Conservation (phyloP, 371 early-diverging fungal genomes). For the Mortierella sp. region DNA sequence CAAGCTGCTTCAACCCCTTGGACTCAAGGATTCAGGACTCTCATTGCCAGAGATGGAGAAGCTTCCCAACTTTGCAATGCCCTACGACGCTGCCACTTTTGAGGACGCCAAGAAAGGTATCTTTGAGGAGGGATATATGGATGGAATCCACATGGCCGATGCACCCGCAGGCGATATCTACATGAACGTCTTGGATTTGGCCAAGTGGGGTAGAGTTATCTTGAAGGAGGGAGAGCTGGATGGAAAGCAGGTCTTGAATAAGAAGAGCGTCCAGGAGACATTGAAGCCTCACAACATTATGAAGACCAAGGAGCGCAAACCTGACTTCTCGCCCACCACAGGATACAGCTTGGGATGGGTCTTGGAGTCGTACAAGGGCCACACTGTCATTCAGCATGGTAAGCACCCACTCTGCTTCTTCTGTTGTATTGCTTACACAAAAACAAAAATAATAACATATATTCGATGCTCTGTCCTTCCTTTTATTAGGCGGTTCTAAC, state of each 20-base stretch:
- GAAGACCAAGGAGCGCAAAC: not conserved
- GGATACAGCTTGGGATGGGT: slow-evolving; percentile 21
- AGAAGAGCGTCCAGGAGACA: slow-evolving; percentile 21
- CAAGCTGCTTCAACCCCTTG: slow-evolving; percentile 16
- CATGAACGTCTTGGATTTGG: slow-evolving; percentile 30
- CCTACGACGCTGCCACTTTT: not conserved
- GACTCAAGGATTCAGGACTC: slow-evolving; percentile 14
- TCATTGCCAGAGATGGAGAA: slow-evolving; percentile 9
- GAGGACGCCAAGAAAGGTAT: slow-evolving; percentile 6
- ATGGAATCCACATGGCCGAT: slow-evolving; percentile 1
- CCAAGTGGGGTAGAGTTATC: slow-evolving; percentile 13
- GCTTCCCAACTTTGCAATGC: slow-evolving; percentile 9
- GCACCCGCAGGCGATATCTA: slow-evolving; percentile 35
- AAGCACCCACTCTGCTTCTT: not conserved
- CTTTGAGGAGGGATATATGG: not conserved
- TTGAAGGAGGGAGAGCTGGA: slow-evolving; percentile 18
- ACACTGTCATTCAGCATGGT: slow-evolving; percentile 17
- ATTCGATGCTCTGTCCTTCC: no score
- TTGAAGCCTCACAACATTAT: slow-evolving; percentile 11
- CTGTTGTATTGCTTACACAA: not conserved
- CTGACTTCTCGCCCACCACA: slow-evolving; percentile 6
- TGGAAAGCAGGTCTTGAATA: slow-evolving; percentile 29
- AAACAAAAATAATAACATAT: not conserved
- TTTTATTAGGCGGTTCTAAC: slow-evolving; percentile 16
- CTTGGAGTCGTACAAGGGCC: slow-evolving; percentile 25